phyloP scores from a whole-genome alignment of 2,329 filamentous ascomycete genomes.

The Talaromyces islandicus region DNA sequence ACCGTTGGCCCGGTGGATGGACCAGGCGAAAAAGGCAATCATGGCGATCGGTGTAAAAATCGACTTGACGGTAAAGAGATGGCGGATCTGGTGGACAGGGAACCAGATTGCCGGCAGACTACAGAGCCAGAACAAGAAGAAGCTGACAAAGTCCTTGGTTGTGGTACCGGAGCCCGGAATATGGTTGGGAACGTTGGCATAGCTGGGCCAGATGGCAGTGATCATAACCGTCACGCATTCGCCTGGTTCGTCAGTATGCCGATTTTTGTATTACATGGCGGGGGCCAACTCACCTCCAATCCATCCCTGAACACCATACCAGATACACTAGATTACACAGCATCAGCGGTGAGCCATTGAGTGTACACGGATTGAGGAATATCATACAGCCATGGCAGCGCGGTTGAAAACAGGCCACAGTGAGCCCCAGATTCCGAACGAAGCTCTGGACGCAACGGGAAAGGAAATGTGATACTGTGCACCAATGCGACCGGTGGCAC shows the following conservation, averaged over 20 bases:
- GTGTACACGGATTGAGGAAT: constrained; percentile 76
- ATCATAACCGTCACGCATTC: constrained; percentile 88
- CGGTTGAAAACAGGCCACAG: constrained; percentile 87
- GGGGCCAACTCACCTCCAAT: constrained; percentile 55
- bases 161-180: constrained; percentile 65
- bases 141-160: constrained; percentile 70
- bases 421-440: constrained; percentile 83
- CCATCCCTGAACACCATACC: constrained; percentile 54
- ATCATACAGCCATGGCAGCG: constrained; percentile 68
- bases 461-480: constrained; percentile 86
- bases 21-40: constrained; percentile 82
- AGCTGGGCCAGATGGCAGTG: constrained; percentile 66
- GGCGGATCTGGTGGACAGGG: constrained; percentile 79
- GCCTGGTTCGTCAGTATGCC: constrained; percentile 34
- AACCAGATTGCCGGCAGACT: constrained; percentile 84
- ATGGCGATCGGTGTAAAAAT: constrained; percentile 78
- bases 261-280: neutral
- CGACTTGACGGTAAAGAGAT: constrained; percentile 86
- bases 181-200: constrained; percentile 58
- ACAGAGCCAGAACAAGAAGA: constrained; percentile 79
- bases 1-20: constrained; percentile 72
- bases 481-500: constrained; percentile 73
- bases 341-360: constrained; percentile 5
- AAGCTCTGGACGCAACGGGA: constrained; percentile 69
- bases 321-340: constrained; percentile 9